A percentile compares a stretch with the other conserved stretches of the same genome.
Conservation (phyloP, 768 basidiomycete species). For the Naganishia vaughanmartiniae region DNA sequence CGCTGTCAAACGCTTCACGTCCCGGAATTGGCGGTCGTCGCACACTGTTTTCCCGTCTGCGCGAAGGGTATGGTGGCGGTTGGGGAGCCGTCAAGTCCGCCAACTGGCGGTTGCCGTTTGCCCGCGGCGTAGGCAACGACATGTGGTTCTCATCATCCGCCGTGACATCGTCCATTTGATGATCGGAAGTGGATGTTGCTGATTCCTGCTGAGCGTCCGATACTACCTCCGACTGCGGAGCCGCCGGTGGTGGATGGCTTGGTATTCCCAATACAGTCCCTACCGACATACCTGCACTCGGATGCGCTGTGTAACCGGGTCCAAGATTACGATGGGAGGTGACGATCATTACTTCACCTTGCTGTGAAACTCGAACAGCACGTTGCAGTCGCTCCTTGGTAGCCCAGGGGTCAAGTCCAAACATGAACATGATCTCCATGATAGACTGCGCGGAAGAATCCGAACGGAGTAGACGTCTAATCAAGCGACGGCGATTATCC, state of each 20-base stretch:
- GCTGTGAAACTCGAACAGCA: conserved; percentile 8
- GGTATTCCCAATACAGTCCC: neutral
- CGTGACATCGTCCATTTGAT: conserved; percentile 2
- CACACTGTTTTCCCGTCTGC: neutral
- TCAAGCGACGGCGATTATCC: conserved; percentile 19
- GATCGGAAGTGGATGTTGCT: neutral
- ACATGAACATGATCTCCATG: conserved; percentile 25
- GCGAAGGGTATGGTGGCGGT: conserved; percentile 1
- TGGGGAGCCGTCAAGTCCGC: neutral
- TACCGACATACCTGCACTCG: neutral
- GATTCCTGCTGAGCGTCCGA: neutral
- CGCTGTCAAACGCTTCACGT: too few species aligned
- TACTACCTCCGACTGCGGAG: neutral
- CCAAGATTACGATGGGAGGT: conserved; percentile 9
- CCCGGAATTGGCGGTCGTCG: too few species aligned
- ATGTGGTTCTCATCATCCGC: neutral
- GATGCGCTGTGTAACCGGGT: neutral
- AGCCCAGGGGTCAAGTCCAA: conserved; percentile 14
- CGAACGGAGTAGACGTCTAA: conserved; percentile 1
- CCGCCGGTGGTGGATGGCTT: neutral
- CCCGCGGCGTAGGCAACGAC: conserved; percentile 1
- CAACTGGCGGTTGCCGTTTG: neutral
- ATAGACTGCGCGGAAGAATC: conserved; percentile 17
- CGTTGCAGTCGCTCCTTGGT: conserved; percentile 18
- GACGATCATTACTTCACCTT: conserved; percentile 21